Evolutionary conservation across 768 basidiomycete species (phyloP), one percentile per base, ranked within the genome.

Genomic region (Coprinopsis cinerea): DNA sequence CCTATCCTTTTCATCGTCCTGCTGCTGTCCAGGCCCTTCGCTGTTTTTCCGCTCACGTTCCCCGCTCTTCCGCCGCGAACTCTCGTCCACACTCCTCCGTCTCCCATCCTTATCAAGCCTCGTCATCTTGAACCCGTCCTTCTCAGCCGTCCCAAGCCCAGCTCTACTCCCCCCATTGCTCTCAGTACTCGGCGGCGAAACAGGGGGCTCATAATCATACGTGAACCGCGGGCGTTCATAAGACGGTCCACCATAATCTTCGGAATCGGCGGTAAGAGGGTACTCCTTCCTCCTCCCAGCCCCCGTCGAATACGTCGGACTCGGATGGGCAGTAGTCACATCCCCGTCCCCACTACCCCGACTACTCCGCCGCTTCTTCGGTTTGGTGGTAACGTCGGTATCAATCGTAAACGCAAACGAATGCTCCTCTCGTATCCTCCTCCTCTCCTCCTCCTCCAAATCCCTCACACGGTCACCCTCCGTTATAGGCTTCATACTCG

Each of bases 61-160:
- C 46, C 15, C n/a, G n/a, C n/a, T n/a, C n/a, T n/a, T n/a, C n/a
- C n/a, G n/a, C n/a, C 17, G 34, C 32, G 32, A 14, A 4, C 37
- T 25, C 49, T 17, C 18, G 23, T 27, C 24, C 48, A 36, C 35
- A 35, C 25, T 34, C 53, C 34, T 26, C 34, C 49, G 23, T 26
- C 48, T n/a, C n/a, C n/a, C 15, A 17, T 24, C 24, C 17, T 24
- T 13, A 18, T 51, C 50, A 4, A 51, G 18, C 43, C 50, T 36
- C 43, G 35, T 51, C 50, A 51, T 51, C 35, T n/a, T 44, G 32
- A 45, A 51, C 22, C 41, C 41, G 17, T 26, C 41, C 30, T 9
- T 15, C 30, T 39, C 5, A n/a, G n/a, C 42, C 40, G 3, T 22
- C 49, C 34, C 34, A 34, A 30, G 34, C 36, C 49, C 49, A 28